phyloP scores from a whole-genome alignment of 2,329 filamentous ascomycete species.

The Xylariales sp. region DNA sequence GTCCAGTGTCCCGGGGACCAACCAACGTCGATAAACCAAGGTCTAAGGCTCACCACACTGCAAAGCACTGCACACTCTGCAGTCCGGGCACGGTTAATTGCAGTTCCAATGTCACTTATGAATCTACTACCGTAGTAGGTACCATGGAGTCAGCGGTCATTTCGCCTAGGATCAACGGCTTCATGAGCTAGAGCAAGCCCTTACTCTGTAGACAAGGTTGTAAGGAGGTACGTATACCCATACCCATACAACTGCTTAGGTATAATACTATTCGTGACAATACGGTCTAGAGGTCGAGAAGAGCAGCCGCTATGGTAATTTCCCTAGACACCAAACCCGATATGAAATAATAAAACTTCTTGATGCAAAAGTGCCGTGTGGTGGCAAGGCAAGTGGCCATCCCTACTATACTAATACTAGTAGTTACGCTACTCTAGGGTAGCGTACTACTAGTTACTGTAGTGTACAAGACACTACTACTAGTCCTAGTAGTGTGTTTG shows the following conservation, averaged over 20 bases:
- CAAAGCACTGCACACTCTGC: neutral
- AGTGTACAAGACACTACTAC: too few relatives aligned
- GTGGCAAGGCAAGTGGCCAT: slow-evolving; percentile 27
- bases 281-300: neutral
- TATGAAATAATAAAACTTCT: slow-evolving; percentile 14
- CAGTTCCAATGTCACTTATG: neutral
- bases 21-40: neutral
- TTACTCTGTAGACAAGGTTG: too few relatives aligned
- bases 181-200: slow-evolving; percentile 17
- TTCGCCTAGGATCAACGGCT: slow-evolving; percentile 17
- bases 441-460: too few relatives aligned
- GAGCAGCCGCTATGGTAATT: neutral
- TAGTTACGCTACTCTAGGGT: too few relatives aligned
- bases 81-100: neutral
- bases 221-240: too few relatives aligned
- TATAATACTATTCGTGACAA: neutral
- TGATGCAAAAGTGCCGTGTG: slow-evolving; percentile 9
- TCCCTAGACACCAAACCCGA: slow-evolving; percentile 2
- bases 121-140: neutral
- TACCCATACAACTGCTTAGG: neutral
- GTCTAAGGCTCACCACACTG: neutral
- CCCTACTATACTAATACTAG: too few relatives aligned
- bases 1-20: slow-evolving; percentile 15
- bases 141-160: slow-evolving; percentile 13
- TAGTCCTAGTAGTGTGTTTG: slow-evolving; percentile 8